These are phyloP conservation scores for Selenicereus undatus DNA, from an alignment of 148 eudicot species.

Conservation along the genomic window DNA sequence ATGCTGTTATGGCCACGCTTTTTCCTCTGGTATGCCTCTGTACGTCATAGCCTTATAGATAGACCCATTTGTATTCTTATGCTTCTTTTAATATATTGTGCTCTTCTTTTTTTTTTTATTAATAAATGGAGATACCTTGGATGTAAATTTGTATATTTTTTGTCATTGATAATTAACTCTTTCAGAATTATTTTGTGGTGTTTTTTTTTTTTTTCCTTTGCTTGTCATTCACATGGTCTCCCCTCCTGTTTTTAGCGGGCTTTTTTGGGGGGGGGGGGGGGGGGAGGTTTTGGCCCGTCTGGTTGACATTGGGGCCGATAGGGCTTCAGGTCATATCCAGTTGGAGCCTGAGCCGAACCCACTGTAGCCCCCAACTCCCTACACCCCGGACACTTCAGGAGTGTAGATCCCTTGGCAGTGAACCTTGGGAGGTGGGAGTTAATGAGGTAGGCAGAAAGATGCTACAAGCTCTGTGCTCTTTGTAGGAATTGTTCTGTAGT, in stretches of 20 bases:
- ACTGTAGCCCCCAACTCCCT: neutral
- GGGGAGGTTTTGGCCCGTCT: too few relatives aligned
- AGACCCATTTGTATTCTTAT: neutral
- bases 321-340: too few relatives aligned
- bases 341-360: too few relatives aligned
- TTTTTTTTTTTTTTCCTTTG: too few relatives aligned
- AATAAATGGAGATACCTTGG: neutral
- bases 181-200: neutral
- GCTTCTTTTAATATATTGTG: neutral
- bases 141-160: neutral
- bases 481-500: neutral
- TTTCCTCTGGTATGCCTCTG: slow-evolving; percentile 70
- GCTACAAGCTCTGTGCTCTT: neutral
- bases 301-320: too few relatives aligned
- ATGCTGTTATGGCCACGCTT: slow-evolving; percentile 86
- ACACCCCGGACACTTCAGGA: too few relatives aligned
- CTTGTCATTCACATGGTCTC: too few relatives aligned
- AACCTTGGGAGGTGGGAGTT: neutral
- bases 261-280: neutral
- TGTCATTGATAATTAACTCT: neutral
- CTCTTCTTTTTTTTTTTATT: neutral
- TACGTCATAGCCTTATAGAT: slow-evolving; percentile 1
- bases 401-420: neutral
- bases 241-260: too few relatives aligned
- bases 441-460: neutral